Evolutionary conservation across 176 grass and related monocot genomes (phyloP), one percentile per base, ranked within the genome.

Genomic region (Tillandsia leiboldiana): DNA sequence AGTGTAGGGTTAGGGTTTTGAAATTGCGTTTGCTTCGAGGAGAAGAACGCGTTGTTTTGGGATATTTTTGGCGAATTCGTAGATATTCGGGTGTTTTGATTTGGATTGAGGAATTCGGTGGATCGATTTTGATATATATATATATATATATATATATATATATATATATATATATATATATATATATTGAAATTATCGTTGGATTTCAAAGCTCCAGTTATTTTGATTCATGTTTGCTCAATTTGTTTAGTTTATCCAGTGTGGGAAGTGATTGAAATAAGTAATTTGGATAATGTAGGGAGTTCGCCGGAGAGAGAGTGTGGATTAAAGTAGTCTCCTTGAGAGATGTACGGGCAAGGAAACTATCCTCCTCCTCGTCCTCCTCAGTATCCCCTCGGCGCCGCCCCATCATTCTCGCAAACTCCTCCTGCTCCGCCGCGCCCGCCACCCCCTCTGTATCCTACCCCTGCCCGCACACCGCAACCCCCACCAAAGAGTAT

Each of bases 321-420:
- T 10, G 47, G 48, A 63, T 9, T 62, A 42, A 33, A 27, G 28
- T 8, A 48, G 64, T 14, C 64, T 66, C 15, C 24, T 8, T 29
- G 28, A 15, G 28, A 66, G 64, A 73, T 73, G 71, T 63, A 63
- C 14, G 71, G 53, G 9, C 71, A 73, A 73, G 53, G 71, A n/a
- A 73, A 73, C 56, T 50, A 73, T 73, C 11, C 71, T 50, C 42
- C 54, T 15, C 71, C 56, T 73, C 20, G 20, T 20, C 54, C 71
- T 2, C 9, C 3, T 11, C 17, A 18, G 49, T 24, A 49, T 18
- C 57, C 6, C 12, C 71, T 13, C 15, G 11, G 42, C 14, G 1
- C n/a, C 11, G 10, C 29, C 9, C 9, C 71, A 50, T 17, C 42
- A 48, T 49, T 18, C 53, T 33, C 11, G 1, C 54, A 58, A 15